Percentiles rank a stretch among this genome's conserved stretches.
Evolutionary conservation across 108 stramenopile genomes (phyloP).

Genomic region (Craspedostauros australis): DNA sequence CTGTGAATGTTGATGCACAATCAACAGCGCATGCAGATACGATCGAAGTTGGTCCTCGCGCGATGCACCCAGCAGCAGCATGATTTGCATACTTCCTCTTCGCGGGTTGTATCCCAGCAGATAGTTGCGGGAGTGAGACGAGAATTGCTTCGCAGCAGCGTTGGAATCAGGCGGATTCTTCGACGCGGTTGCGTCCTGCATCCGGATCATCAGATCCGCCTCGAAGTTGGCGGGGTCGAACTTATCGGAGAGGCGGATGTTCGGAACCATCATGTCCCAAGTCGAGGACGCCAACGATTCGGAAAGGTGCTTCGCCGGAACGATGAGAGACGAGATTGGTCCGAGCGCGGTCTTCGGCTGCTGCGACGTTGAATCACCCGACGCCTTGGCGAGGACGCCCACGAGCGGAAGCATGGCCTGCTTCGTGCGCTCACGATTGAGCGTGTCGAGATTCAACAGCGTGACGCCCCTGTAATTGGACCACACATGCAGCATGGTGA

Average conservation of each 20-base stretch:
- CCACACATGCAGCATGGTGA: conserved; percentile 88
- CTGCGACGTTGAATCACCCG: background rate
- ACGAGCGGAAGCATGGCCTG: conserved; percentile 11
- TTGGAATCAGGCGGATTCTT: background rate
- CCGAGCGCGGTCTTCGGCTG: background rate
- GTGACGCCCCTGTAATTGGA: conserved; percentile 86
- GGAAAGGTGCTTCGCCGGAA: conserved; percentile 10
- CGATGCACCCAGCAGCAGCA: conserved; percentile 39
- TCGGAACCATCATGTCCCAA: conserved; percentile 19
- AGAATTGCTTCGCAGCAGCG: background rate
- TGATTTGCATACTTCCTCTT: conserved; percentile 21
- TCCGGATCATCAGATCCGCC: conserved; percentile 1
- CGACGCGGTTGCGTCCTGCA: background rate
- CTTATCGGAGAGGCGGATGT: conserved; percentile 1
- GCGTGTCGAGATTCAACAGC: conserved; percentile 63
- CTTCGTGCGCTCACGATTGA: conserved; percentile 65
- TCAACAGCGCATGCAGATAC: conserved; percentile 53
- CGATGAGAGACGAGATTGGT: background rate
- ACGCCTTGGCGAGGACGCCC: conserved; percentile 1
- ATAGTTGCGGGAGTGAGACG: conserved; percentile 1
- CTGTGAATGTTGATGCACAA: no score
- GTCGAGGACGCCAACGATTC: conserved; percentile 32
- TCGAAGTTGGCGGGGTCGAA: conserved; percentile 2
- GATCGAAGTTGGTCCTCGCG: conserved; percentile 49
- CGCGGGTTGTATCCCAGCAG: conserved; percentile 6